Conservation (phyloP, 2,329 filamentous ascomycete species). For the Claviceps sorghi region DNA sequence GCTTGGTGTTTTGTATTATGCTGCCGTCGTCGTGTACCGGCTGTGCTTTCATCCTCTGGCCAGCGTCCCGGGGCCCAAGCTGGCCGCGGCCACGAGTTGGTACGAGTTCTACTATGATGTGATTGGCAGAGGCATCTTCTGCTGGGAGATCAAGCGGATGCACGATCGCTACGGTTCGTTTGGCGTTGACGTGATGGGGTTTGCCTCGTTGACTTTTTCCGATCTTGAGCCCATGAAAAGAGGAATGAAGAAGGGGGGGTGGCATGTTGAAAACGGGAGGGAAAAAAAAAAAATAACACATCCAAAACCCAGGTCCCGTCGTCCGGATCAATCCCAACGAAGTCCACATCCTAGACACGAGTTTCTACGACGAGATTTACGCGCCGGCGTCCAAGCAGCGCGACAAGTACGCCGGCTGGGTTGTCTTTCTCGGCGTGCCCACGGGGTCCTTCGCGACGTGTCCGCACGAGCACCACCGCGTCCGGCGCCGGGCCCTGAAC, state of each 20-base stretch:
- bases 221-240: too few species aligned
- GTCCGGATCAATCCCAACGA: constrained; percentile 15
- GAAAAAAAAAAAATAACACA: not conserved
- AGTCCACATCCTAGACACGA: constrained; percentile 15
- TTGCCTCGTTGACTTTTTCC: too few species aligned
- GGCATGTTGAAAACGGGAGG: not conserved
- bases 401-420: constrained; percentile 1
- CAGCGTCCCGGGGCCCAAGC: constrained; percentile 18
- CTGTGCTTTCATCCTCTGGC: constrained; percentile 14
- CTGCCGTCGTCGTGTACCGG: constrained; percentile 7
- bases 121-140: constrained; percentile 13
- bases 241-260: too few species aligned
- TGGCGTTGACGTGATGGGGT: not conserved
- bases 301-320: constrained; percentile 12
- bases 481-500: constrained; percentile 8
- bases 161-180: constrained; percentile 21
- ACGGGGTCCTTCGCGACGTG: not conserved
- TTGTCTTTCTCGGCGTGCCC: not conserved
- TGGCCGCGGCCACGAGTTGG: constrained; percentile 16
- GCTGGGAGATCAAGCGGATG: constrained; percentile 16
- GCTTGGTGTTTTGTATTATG: not conserved
- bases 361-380: constrained; percentile 14
- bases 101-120: constrained; percentile 22
- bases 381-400: not conserved
- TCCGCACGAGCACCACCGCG: constrained; percentile 5